Evolutionary conservation across 2,329 filamentous ascomycete genomes (phyloP).

Genomic region (Claviceps pazoutovae): DNA sequence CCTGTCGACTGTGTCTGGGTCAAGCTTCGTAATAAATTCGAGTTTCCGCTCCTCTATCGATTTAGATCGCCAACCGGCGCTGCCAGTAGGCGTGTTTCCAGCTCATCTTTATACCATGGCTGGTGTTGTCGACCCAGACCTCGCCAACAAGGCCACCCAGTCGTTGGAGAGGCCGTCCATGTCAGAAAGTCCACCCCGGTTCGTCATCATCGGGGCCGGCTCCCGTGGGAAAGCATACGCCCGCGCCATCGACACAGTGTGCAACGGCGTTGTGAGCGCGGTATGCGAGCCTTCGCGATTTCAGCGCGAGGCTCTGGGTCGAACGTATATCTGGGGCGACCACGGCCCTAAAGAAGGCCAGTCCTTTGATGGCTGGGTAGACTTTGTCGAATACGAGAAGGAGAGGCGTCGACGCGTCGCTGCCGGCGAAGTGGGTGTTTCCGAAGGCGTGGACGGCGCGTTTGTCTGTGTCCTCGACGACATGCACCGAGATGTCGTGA

Average conservation of each 20-base stretch:
- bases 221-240: slow-evolving; percentile 67
- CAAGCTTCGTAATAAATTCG: neutral
- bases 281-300: slow-evolving; percentile 70
- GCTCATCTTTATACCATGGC: slow-evolving; percentile 8
- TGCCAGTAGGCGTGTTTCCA: too few relatives aligned
- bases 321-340: slow-evolving; percentile 57
- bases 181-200: slow-evolving; percentile 42
- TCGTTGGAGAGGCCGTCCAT: slow-evolving; percentile 28
- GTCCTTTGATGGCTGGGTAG: slow-evolving; percentile 58
- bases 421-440: slow-evolving; percentile 31
- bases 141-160: slow-evolving; percentile 10
- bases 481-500: slow-evolving; percentile 70
- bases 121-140: slow-evolving; percentile 11
- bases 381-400: slow-evolving; percentile 62
- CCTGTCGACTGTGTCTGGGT: too few relatives aligned
- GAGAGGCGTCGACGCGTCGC: slow-evolving; percentile 40
- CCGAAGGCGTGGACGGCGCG: slow-evolving; percentile 44
- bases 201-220: slow-evolving; percentile 73
- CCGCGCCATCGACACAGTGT: slow-evolving; percentile 47
- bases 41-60: neutral
- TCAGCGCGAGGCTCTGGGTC: slow-evolving; percentile 60
- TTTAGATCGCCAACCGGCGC: neutral
- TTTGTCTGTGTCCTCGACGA: slow-evolving; percentile 68
- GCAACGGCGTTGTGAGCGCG: slow-evolving; percentile 55
- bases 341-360: slow-evolving; percentile 42